Conservation (phyloP, 2,329 filamentous ascomycete species). For the Xylariomycetidae sp. region DNA sequence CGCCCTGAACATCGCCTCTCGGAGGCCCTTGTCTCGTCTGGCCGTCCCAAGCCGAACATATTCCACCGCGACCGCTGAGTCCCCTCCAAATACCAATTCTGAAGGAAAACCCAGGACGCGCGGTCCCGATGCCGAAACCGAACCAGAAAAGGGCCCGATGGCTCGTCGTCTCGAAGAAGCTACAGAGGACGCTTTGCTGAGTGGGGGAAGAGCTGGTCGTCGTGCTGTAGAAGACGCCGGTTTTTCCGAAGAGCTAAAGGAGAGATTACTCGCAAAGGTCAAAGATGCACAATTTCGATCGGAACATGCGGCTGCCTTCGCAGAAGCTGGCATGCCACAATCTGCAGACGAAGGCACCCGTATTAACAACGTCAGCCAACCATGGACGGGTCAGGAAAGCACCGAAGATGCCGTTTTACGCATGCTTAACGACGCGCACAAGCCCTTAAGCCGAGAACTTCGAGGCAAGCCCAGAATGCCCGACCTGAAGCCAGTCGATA, state of each 20-base stretch:
- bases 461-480: conserved; percentile 42
- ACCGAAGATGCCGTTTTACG: conserved; percentile 72
- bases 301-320: conserved; percentile 44
- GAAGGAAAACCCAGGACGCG: too few species aligned
- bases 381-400: conserved; percentile 77
- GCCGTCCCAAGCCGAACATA: conserved; percentile 1
- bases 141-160: conserved; percentile 48
- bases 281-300: conserved; percentile 50
- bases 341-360: conserved; percentile 65
- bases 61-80: neutral
- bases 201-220: conserved; percentile 54
- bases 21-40: conserved; percentile 1
- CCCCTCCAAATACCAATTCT: too few species aligned
- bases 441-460: conserved; percentile 54
- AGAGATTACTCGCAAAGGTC: conserved; percentile 52
- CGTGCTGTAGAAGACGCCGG: conserved; percentile 58
- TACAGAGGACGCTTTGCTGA: conserved; percentile 57
- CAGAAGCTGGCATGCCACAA: conserved; percentile 42
- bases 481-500: conserved; percentile 43
- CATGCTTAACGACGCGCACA: conserved; percentile 78
- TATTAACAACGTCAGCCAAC: conserved; percentile 59
- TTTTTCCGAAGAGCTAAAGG: conserved; percentile 60
- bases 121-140: conserved; percentile 1
- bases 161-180: conserved; percentile 55
- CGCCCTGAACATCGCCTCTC: conserved; percentile 4